phyloP scores from a whole-genome alignment of 306 rosid genomes.

The Prunus campanulata region DNA sequence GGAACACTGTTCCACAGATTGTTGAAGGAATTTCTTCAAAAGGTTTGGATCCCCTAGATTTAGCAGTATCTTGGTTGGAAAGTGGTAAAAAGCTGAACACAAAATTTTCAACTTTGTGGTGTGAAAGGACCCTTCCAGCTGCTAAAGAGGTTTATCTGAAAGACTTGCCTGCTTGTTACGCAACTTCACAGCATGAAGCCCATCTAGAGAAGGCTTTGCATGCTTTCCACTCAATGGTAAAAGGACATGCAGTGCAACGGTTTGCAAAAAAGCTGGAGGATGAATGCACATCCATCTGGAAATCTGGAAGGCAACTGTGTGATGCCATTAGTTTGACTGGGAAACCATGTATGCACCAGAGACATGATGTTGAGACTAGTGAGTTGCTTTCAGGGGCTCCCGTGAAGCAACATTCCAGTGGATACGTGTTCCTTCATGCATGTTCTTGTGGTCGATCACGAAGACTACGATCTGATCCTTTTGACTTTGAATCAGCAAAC shows the following conservation, averaged over 20 bases:
- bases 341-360: conserved; percentile 86
- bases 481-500: conserved; percentile 82
- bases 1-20: conserved; percentile 40
- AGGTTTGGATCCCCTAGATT: conserved; percentile 57
- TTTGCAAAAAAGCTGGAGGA: conserved; percentile 74
- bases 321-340: conserved; percentile 93
- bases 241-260: conserved; percentile 65
- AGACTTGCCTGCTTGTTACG: conserved; percentile 80
- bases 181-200: conserved; percentile 69
- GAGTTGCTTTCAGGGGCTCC: conserved; percentile 30
- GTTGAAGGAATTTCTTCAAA: conserved; percentile 51
- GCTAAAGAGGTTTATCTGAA: conserved; percentile 84
- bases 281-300: conserved; percentile 84
- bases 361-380: conserved; percentile 54
- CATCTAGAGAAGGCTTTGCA: conserved; percentile 68
- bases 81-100: conserved; percentile 69
- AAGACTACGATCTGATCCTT: conserved; percentile 70
- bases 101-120: conserved; percentile 78
- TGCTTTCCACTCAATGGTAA: conserved; percentile 76
- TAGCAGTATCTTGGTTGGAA: conserved; percentile 79
- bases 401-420: conserved; percentile 70
- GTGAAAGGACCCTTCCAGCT: conserved; percentile 71
- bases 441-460: conserved; percentile 94
- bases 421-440: conserved; percentile 77
- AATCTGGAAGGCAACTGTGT: conserved; percentile 84